Conservation (phyloP, 208 protist species). For the Histomonas meleagridis region DNA sequence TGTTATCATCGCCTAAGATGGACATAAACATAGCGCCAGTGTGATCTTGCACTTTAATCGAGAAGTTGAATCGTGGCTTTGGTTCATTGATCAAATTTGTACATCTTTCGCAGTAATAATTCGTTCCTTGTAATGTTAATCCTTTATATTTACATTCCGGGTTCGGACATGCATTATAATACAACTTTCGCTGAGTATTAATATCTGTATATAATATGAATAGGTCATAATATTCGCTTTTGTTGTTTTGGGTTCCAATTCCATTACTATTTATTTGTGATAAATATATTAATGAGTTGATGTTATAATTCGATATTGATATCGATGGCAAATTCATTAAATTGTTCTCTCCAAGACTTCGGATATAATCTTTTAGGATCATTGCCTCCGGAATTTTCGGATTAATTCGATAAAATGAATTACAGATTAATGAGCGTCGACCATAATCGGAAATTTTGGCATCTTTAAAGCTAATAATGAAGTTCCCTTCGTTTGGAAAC, state of each 20-base stretch:
- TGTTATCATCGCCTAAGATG: neutral
- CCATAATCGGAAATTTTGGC: neutral
- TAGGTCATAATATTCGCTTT: neutral
- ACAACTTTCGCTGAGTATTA: neutral
- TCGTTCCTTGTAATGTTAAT: neutral
- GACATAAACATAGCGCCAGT: neutral
- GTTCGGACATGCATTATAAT: neutral
- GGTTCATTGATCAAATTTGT: neutral
- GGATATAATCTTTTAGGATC: too few species aligned
- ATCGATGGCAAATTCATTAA: neutral
- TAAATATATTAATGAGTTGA: neutral
- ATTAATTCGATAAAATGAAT: neutral
- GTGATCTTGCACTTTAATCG: neutral
- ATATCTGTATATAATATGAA: neutral
- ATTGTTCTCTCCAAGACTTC: too few species aligned
- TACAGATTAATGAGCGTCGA: neutral
- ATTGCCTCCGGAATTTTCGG: neutral
- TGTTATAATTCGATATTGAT: neutral
- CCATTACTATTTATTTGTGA: neutral
- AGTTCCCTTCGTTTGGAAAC: neutral
- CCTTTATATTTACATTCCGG: neutral
- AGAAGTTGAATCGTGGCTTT: neutral
- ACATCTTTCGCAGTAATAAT: neutral
- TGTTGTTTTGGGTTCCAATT: neutral
- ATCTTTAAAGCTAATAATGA: neutral